Percentiles rank a stretch among this genome's conserved stretches.
phyloP scores from a whole-genome alignment of 1,284 basidiomycete genomes.

The Hortiboletus rubellus region DNA sequence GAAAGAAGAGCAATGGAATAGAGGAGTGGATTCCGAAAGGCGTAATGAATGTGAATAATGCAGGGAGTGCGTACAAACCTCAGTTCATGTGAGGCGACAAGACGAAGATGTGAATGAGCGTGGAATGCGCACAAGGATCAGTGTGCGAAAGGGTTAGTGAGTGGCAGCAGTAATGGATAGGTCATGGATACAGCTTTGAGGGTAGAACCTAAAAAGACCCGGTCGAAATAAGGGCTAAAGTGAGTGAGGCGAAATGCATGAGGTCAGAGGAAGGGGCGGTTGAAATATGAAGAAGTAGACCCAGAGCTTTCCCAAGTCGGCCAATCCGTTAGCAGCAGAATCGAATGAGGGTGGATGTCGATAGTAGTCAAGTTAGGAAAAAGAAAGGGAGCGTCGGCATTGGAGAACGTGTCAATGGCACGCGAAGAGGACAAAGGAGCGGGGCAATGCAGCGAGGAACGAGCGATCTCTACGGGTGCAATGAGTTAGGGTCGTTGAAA shows the following conservation, averaged over 20 bases:
- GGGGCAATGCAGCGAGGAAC: background rate
- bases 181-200: background rate
- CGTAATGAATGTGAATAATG: constrained; percentile 2
- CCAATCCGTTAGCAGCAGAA: background rate
- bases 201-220: background rate
- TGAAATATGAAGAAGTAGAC: background rate
- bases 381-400: constrained; percentile 1
- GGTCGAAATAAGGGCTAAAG: background rate
- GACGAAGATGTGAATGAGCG: constrained; percentile 10
- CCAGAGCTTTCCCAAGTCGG: background rate
- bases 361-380: background rate
- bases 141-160: constrained; percentile 1
- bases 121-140: background rate
- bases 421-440: constrained; percentile 5
- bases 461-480: constrained; percentile 7
- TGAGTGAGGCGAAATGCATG: background rate
- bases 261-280: background rate
- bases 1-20: constrained; percentile 1
- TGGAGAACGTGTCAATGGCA: background rate
- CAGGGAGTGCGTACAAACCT: constrained; percentile 8
- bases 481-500: background rate
- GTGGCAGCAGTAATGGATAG: background rate
- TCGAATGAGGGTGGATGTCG: background rate
- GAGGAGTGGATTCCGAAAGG: background rate
- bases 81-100: background rate